Percentiles rank a stretch among this genome's conserved stretches.
Conservation (phyloP, 2,329 filamentous ascomycete genomes). For the Penicillium sp. region DNA sequence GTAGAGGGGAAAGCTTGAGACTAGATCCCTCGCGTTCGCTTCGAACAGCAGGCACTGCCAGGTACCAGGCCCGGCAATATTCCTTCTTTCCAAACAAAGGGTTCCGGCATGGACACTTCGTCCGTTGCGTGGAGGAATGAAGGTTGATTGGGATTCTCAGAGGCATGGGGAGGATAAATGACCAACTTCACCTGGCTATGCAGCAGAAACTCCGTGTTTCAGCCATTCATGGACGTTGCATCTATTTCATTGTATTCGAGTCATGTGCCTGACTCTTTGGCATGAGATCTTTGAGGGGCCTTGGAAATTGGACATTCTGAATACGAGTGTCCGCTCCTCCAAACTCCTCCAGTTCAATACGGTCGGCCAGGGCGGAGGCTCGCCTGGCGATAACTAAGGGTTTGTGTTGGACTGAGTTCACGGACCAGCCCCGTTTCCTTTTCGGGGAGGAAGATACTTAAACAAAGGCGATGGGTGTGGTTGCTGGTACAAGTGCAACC, state of each 20-base stretch:
- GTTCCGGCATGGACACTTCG: background rate
- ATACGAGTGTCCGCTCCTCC: conserved; percentile 1
- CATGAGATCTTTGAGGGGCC: too few relatives aligned
- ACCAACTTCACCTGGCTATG: background rate
- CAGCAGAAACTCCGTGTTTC: background rate
- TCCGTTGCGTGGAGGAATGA: background rate
- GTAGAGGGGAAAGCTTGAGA: background rate
- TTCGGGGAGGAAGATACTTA: background rate
- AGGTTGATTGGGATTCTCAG: too few relatives aligned
- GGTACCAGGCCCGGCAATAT: background rate
- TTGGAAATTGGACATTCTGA: background rate
- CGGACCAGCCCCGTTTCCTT: conserved; percentile 3
- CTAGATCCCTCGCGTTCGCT: background rate
- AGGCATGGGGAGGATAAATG: background rate
- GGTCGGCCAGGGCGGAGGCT: conserved; percentile 12
- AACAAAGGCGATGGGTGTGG: background rate
- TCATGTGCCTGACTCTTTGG: too few relatives aligned
- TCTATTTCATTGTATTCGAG: too few relatives aligned
- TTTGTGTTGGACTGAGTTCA: background rate
- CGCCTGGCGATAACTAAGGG: conserved; percentile 2
- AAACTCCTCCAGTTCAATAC: background rate
- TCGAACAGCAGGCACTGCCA: background rate
- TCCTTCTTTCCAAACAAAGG: conserved; percentile 1
- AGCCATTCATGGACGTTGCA: background rate
- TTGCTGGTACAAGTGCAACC: background rate